Evolutionary conservation across 192 early-diverging fungal species (phyloP).

Genomic region (Backusella tuberculispora): DNA sequence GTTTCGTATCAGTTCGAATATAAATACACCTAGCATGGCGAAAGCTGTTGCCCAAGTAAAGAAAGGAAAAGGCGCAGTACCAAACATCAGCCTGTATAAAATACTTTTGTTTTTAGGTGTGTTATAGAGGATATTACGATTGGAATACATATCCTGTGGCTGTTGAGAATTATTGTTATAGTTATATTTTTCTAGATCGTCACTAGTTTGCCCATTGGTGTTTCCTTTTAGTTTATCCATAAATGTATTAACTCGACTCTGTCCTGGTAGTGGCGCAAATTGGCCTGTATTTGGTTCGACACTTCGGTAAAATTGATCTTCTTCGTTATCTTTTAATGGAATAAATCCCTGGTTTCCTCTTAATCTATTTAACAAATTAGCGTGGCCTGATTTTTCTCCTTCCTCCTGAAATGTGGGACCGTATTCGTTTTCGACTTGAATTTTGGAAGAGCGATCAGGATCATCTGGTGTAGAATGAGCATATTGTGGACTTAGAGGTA

Average conservation of each 20-base stretch:
- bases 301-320: background rate
- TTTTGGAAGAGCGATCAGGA: background rate
- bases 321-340: constrained; percentile 3
- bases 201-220: background rate
- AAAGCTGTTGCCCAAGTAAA: background rate
- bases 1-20: background rate
- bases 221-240: background rate
- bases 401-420: background rate
- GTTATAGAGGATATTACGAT: background rate
- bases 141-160: background rate
- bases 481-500: background rate
- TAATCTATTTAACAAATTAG: background rate
- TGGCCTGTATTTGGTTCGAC: background rate
- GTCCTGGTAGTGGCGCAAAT: background rate
- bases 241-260: background rate
- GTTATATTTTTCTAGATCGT: background rate
- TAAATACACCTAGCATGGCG: background rate
- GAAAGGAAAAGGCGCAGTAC: background rate
- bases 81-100: background rate
- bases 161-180: background rate
- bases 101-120: background rate
- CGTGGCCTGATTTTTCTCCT: constrained; percentile 1
- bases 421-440: background rate
- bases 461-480: background rate
- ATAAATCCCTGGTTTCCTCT: constrained; percentile 7